A percentile compares a stretch with the other conserved stretches of the same genome.
Conservation (phyloP, 371 early-diverging fungal species). For the Blyttiomyces sp. region DNA sequence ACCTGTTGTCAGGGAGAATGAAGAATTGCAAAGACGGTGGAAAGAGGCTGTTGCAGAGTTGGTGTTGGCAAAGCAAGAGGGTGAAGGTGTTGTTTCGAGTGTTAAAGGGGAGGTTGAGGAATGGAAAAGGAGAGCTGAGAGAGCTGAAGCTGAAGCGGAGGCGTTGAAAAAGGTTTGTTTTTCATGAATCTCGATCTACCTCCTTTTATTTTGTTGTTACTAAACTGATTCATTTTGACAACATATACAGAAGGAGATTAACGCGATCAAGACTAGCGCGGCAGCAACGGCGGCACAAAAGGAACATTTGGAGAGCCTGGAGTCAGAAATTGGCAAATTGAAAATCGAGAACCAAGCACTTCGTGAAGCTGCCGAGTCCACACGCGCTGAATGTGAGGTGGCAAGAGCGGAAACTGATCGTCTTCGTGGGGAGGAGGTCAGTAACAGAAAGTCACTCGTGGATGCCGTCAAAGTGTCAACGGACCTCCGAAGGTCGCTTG, state of each 20-base stretch:
- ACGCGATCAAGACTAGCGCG: slow-evolving; percentile 7
- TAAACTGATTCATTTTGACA: background rate
- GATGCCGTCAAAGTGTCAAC: background rate
- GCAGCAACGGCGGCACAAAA: slow-evolving; percentile 19
- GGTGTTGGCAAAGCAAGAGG: slow-evolving; percentile 1
- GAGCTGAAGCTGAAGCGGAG: slow-evolving; percentile 8
- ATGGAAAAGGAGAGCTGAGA: slow-evolving; percentile 7
- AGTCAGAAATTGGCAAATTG: slow-evolving; percentile 6
- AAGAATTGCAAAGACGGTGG: slow-evolving; percentile 15
- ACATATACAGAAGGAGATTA: slow-evolving; percentile 20
- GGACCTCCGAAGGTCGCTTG: background rate
- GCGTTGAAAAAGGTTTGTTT: slow-evolving; percentile 13
- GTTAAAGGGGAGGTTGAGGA: background rate
- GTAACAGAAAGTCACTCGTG: background rate
- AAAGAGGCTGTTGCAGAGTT: slow-evolving; percentile 18
- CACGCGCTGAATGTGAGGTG: background rate
- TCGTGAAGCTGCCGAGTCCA: background rate
- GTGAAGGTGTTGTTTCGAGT: too few species aligned
- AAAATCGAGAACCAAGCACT: slow-evolving; percentile 1
- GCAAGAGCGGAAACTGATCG: background rate
- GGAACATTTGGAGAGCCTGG: slow-evolving; percentile 15
- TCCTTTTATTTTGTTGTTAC: background rate
- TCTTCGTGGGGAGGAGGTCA: background rate
- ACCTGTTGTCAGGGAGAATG: slow-evolving; percentile 12
- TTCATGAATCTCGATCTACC: background rate